Base-by-base conservation (phyloP, 805 yeast species). In the Spathaspora arborariae region DNA sequence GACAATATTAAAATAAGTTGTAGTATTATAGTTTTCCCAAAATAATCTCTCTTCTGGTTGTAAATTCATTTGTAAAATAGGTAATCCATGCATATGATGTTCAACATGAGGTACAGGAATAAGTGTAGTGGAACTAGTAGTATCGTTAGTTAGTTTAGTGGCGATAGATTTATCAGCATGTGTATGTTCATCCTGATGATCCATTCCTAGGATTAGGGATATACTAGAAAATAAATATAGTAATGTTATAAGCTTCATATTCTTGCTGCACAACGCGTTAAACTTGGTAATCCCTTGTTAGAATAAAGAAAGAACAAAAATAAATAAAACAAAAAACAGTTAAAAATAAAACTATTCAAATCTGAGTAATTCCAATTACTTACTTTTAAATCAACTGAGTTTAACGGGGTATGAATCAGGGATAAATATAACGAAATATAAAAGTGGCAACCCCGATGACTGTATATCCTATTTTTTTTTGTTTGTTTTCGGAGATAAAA, bases 1-100 rank as follows among this genome's bases (percentile, higher is more conserved):
- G 0, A 74, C 75, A 10, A 78, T 58, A 6, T 79, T 81, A 66
- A 88, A 81, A 62, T 76, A 90, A 2, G 88, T 82, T 1, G 92
- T 84, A 11, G 95, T 81, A 58, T 86, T 81, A 65, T 90, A 91
- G 20, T 65, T 60, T 42, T 81, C 82, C 97, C 97, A 91, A 64
- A 77, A 91, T 21, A 74, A 60, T 46, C 81, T 69, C 63, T 90
- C 96, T 39, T 81, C 85, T 0, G 91, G 84, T 15, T 82, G 74
- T 42, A 91, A 73, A 16, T 79, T 58, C 1, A 86, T 84, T 21
- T 81, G 68, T 40, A 90, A 70, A 38, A 91, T 87, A 1, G 96
- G 91, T 52, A 79, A 57, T 0, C 96, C 96, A 58, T 88, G 96
- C 42, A 64, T 60, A 57, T 80, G 72, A 13, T 60, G 57, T 56